Percentiles rank a stretch among this genome's conserved stretches.
phyloP scores from a whole-genome alignment of 2,329 filamentous ascomycete genomes.

The Trichoderma guizhouense region DNA sequence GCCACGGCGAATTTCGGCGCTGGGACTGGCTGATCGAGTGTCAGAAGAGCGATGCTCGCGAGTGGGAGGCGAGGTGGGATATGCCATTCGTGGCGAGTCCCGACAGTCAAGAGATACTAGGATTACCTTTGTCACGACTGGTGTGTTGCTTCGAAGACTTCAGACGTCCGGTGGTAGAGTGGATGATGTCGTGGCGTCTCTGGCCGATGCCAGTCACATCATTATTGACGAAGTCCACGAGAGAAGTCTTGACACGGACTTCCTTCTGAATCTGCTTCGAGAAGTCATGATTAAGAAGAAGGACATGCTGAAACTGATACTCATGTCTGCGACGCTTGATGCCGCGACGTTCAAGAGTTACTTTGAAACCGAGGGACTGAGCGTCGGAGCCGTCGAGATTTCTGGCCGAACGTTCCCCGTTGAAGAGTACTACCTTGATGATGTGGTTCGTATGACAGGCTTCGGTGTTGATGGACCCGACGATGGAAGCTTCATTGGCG shows the following conservation, averaged over 20 bases:
- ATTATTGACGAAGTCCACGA: slow-evolving; percentile 98
- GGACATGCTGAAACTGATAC: slow-evolving; percentile 80
- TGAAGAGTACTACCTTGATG: slow-evolving; percentile 83
- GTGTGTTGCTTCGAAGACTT: slow-evolving; percentile 84
- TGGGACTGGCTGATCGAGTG: slow-evolving; percentile 90
- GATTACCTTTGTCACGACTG: slow-evolving; percentile 94
- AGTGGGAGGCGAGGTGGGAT: slow-evolving; percentile 87
- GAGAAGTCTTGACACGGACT: slow-evolving; percentile 90
- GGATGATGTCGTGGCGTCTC: slow-evolving; percentile 74
- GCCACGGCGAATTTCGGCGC: slow-evolving; percentile 86
- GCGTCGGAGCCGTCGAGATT: slow-evolving; percentile 81
- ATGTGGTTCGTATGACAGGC: slow-evolving; percentile 75
- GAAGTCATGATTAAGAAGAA: slow-evolving; percentile 72
- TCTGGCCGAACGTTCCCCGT: slow-evolving; percentile 87
- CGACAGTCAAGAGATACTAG: slow-evolving; percentile 71
- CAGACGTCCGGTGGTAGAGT: slow-evolving; percentile 81
- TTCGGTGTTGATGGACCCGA: slow-evolving; percentile 57
- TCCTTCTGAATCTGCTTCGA: slow-evolving; percentile 80
- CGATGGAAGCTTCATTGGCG: slow-evolving; percentile 39
- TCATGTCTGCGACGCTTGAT: slow-evolving; percentile 97
- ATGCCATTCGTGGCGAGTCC: slow-evolving; percentile 86
- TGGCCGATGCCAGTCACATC: slow-evolving; percentile 89
- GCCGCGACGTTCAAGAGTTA: slow-evolving; percentile 81
- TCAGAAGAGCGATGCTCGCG: slow-evolving; percentile 81
- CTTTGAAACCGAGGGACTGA: slow-evolving; percentile 65